Evolutionary conservation across 805 yeast species (phyloP).

Genomic region (Lipomyces orientalis): DNA sequence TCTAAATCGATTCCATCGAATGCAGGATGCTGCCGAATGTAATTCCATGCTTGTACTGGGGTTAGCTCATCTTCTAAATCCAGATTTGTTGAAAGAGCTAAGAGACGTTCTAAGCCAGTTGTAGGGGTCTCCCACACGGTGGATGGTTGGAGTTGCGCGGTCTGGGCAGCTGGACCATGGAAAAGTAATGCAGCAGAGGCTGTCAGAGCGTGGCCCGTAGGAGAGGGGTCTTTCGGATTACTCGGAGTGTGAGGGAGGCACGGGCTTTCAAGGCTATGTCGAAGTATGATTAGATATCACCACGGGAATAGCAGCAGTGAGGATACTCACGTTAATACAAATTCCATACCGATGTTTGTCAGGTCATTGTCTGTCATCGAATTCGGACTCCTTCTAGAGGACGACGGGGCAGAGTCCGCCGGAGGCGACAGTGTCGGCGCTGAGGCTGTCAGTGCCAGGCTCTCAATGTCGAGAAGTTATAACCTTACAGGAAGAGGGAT

Average conservation of each 20-base stretch:
- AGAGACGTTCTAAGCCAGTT: not conserved
- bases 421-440: not conserved
- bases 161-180: not conserved
- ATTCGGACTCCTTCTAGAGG: not conserved
- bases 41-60: conserved; percentile 7
- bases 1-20: not conserved
- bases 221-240: not conserved
- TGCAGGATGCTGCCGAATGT: not conserved
- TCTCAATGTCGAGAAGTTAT: not conserved
- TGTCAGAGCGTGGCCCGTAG: conserved; percentile 1
- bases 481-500: not conserved
- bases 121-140: not conserved
- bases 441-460: not conserved
- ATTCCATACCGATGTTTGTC: conserved; percentile 5
- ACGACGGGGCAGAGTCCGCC: not conserved
- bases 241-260: not conserved
- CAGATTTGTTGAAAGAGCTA: conserved; percentile 5
- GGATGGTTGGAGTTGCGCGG: not conserved
- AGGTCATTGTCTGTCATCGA: not conserved
- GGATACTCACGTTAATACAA: conserved; percentile 4
- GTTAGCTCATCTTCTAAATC: not conserved
- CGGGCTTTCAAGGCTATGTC: conserved; percentile 4
- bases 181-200: conserved; percentile 5
- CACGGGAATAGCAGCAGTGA: not conserved
- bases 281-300: not conserved